Percentiles rank a stretch among this genome's conserved stretches.
Conservation (phyloP, 164 flowering plant genomes). For the Malania oleifera region DNA sequence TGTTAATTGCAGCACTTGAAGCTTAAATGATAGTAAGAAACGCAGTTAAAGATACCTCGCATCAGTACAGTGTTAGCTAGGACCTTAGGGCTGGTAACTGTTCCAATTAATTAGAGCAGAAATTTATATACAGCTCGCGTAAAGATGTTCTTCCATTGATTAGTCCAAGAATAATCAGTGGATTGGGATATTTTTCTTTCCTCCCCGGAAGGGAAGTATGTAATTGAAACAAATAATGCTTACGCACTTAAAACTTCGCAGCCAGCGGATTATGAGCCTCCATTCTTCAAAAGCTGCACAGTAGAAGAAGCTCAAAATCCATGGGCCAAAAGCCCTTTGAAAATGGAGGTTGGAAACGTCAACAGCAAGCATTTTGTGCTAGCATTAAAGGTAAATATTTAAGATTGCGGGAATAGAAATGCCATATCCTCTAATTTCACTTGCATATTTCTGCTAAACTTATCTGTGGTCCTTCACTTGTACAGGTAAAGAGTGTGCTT, state of each 20-base stretch:
- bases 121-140: too few relatives aligned
- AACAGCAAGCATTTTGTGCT: conserved; percentile 91
- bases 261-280: conserved; percentile 95
- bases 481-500: conserved; percentile 86
- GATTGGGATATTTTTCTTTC: background rate
- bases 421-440: background rate
- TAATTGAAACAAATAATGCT: background rate
- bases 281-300: conserved; percentile 76
- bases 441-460: background rate
- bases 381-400: conserved; percentile 64
- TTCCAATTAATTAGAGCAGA: too few relatives aligned
- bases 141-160: too few relatives aligned
- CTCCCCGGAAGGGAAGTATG: background rate
- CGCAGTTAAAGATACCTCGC: too few relatives aligned
- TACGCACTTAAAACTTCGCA: conserved; percentile 28
- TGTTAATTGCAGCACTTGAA: too few relatives aligned
- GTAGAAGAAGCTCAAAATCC: conserved; percentile 67
- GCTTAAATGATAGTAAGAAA: too few relatives aligned
- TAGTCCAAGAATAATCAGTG: too few relatives aligned
- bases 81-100: too few relatives aligned
- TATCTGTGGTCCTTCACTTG: background rate
- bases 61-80: too few relatives aligned
- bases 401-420: background rate
- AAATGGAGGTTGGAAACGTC: conserved; percentile 90
- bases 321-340: conserved; percentile 74